Percentiles rank a stretch among this genome's conserved stretches.
Conservation (phyloP, 1,139 yeast species). For the Geotrichum citri-aurantii region DNA sequence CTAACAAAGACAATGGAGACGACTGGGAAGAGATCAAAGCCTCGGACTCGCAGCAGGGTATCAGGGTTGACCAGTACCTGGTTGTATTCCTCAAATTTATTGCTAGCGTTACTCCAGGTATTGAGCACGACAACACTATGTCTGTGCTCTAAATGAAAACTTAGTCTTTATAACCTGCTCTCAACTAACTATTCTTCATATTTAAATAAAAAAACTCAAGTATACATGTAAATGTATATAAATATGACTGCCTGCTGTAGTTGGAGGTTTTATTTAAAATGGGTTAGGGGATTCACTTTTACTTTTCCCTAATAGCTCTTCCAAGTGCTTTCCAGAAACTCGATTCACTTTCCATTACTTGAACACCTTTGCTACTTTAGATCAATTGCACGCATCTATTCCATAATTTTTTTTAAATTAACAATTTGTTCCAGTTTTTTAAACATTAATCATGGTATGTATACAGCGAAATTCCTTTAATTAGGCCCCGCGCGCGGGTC, state of each 20-base stretch:
- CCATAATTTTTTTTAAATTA: not conserved
- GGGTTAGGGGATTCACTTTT: not conserved
- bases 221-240: no score
- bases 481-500: not conserved
- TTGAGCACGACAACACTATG: conserved; percentile 96
- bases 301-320: not conserved
- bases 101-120: conserved; percentile 95
- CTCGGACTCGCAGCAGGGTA: conserved; percentile 38
- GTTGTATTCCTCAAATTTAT: conserved; percentile 86
- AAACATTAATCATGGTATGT: not conserved
- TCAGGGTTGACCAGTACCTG: conserved; percentile 86
- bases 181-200: not conserved
- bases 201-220: not conserved
- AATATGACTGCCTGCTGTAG: no score
- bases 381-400: not conserved
- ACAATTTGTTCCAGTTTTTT: no score
- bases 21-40: conserved; percentile 38
- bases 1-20: conserved; percentile 26
- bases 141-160: conserved; percentile 51
- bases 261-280: not conserved
- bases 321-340: not conserved
- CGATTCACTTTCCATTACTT: not conserved
- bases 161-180: not conserved
- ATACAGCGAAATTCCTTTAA: not conserved
- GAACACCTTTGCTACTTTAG: not conserved